These are phyloP conservation scores for Yarrowia porcina DNA, from an alignment of 805 yeast species.

Conservation along the genomic window DNA sequence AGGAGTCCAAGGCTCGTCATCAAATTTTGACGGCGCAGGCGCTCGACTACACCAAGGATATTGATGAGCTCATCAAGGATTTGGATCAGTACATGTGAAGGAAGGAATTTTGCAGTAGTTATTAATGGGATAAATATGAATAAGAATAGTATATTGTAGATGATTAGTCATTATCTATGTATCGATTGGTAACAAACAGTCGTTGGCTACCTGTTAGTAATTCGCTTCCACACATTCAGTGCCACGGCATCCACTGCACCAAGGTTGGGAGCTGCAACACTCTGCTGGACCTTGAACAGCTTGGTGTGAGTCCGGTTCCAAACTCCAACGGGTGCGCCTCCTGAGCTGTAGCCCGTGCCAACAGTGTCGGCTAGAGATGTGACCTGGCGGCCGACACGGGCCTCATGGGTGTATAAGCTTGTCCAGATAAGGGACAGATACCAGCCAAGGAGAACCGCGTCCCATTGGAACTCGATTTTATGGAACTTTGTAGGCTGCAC, in stretches of 20 bases:
- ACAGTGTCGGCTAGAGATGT: conserved; percentile 16
- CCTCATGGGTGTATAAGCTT: conserved; percentile 8
- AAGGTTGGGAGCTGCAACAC: not conserved
- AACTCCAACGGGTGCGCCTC: conserved; percentile 8
- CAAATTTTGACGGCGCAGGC: conserved; percentile 51
- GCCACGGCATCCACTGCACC: conserved; percentile 24
- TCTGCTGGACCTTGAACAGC: conserved; percentile 21
- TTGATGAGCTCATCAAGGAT: conserved; percentile 31
- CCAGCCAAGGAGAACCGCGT: conserved; percentile 18
- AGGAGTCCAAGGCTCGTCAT: conserved; percentile 63
- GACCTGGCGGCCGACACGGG: conserved; percentile 16
- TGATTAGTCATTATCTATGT: not conserved
- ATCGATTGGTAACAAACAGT: not conserved
- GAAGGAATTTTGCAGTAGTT: not conserved
- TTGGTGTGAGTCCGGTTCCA: conserved; percentile 19
- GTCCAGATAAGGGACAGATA: conserved; percentile 16
- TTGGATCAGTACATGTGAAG: conserved; percentile 26
- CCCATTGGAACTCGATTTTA: conserved; percentile 16
- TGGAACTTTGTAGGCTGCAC: conserved; percentile 7
- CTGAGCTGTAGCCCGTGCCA: not conserved
- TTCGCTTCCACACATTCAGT: conserved; percentile 17
- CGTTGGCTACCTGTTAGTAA: conserved; percentile 1
- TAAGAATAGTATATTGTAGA: not conserved
- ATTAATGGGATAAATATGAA: not conserved
- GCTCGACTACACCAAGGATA: conserved; percentile 36